Base-by-base conservation (phyloP, 352 stramenopile species). In the Pythium dissotocum region DNA sequence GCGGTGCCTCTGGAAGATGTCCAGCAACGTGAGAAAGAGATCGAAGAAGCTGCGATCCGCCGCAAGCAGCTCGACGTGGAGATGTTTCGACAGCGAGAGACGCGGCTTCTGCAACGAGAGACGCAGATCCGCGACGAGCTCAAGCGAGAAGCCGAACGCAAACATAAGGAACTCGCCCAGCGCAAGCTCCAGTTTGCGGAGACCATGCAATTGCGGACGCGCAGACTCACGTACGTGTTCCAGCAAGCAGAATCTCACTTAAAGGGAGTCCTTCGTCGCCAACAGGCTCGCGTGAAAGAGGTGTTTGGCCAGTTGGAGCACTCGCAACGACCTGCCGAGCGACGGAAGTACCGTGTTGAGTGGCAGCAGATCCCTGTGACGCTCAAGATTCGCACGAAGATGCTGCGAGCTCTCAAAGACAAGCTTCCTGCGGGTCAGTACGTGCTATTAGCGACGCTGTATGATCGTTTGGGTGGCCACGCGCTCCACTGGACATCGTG, bases 381-480 rank as follows among this genome's bases (percentile, higher is more conserved):
- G 0, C 68, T 97, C 28, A 75, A 93, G 54, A 70, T 97, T 40
- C 73, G 77, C 6, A 63, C 80, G 5, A 82, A 80, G 62, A 79
- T 87, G 70, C 51, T 97, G 2, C 82, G 83, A 12, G 91, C 79
- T 8, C 69, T 97, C 21, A 96, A 97, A 64, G 86, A 97, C 65
- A 95, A 94, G 35, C 65, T 97, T 4, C 88, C 83, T 2, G 53
- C 68, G 2, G 92, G 90, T 0, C 72, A 84, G 2, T 97, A 97
- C 61, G 84, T 92, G 28, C 62, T 97, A 30, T 71, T 98, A 2
- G 76, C 77, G 21, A 97, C 88, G 14, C 77, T 97, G 62, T 95
- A 94, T 53, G 89, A 97, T 63, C 78, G 87, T 1, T 73, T 98
- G 4, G 89, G 89, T 9, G 92, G 92, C 2, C 76, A 90, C 40